A percentile compares a stretch with the other conserved stretches of the same genome.
These are phyloP conservation scores for Taphrina flavorubra DNA, from an alignment of 1,139 yeast genomes.

Conservation along the genomic window DNA sequence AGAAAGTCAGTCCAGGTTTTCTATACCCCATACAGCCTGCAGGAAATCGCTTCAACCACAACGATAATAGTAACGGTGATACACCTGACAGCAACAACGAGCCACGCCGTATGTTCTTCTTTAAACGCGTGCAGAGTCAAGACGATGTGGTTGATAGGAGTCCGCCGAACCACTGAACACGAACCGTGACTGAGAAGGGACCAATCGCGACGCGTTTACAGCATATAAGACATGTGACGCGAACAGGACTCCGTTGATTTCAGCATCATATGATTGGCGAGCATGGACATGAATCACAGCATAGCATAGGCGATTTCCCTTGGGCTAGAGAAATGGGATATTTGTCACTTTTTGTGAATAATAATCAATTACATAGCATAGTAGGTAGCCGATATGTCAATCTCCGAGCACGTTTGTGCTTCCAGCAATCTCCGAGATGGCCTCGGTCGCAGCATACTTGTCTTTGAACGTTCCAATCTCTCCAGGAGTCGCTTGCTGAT, in stretches of 20 bases:
- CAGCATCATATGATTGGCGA: too few relatives aligned
- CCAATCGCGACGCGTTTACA: too few relatives aligned
- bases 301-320: not conserved
- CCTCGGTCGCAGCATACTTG: not conserved
- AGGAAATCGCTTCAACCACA: constrained; percentile 21
- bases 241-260: too few relatives aligned
- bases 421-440: not conserved
- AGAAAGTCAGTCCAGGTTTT: constrained; percentile 20
- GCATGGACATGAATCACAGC: not conserved
- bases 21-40: constrained; percentile 28
- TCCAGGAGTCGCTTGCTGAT: not conserved
- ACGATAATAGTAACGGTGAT: not conserved
- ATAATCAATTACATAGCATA: not conserved
- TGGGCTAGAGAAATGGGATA: not conserved
- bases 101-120: constrained; percentile 30
- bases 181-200: too few relatives aligned
- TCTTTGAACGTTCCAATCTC: not conserved
- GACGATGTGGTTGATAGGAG: constrained; percentile 13
- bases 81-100: not conserved
- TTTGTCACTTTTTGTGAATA: not conserved
- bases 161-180: not conserved
- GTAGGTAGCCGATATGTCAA: not conserved
- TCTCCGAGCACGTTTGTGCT: not conserved
- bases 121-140: constrained; percentile 21
- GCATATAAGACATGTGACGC: too few relatives aligned